Evolutionary conservation across 2,329 filamentous ascomycete genomes (phyloP).

Genomic region (Sphaerulina populicola): DNA sequence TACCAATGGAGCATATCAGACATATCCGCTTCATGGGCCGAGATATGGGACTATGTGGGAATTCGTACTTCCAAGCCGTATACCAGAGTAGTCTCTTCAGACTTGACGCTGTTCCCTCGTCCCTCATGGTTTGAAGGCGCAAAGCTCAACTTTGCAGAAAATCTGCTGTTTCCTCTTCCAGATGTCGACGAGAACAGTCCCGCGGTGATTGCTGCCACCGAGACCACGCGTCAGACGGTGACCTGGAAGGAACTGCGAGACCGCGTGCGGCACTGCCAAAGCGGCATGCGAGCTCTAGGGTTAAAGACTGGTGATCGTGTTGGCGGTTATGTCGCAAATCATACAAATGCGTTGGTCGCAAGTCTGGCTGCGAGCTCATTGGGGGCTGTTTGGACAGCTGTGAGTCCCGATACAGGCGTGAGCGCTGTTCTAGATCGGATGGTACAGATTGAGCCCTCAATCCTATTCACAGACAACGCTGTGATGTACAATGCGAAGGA

Average conservation of each 20-base stretch:
- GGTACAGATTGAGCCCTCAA: slow-evolving; percentile 70
- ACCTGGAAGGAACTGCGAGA: slow-evolving; percentile 77
- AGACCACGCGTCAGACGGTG: slow-evolving; percentile 56
- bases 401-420: slow-evolving; percentile 86
- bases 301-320: slow-evolving; percentile 55
- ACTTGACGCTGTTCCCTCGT: slow-evolving; percentile 71
- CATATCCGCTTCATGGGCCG: slow-evolving; percentile 70
- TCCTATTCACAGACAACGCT: slow-evolving; percentile 82
- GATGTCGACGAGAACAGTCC: slow-evolving; percentile 51
- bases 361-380: slow-evolving; percentile 77
- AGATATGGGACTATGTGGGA: slow-evolving; percentile 75
- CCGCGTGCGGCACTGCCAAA: slow-evolving; percentile 63
- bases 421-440: slow-evolving; percentile 83
- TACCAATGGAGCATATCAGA: slow-evolving; percentile 78
- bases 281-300: slow-evolving; percentile 58
- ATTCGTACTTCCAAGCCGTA: slow-evolving; percentile 60
- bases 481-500: slow-evolving; percentile 85
- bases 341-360: slow-evolving; percentile 75
- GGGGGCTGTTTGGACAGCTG: slow-evolving; percentile 85
- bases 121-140: slow-evolving; percentile 76
- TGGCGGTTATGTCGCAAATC: slow-evolving; percentile 76
- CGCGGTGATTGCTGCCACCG: slow-evolving; percentile 75
- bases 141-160: slow-evolving; percentile 87
- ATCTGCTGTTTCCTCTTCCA: slow-evolving; percentile 69
- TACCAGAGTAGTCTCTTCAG: slow-evolving; percentile 56